A percentile compares a stretch with the other conserved stretches of the same genome.
phyloP scores from a whole-genome alignment of 2,329 filamentous ascomycete genomes.

The Dothiorella sarmentorum region DNA sequence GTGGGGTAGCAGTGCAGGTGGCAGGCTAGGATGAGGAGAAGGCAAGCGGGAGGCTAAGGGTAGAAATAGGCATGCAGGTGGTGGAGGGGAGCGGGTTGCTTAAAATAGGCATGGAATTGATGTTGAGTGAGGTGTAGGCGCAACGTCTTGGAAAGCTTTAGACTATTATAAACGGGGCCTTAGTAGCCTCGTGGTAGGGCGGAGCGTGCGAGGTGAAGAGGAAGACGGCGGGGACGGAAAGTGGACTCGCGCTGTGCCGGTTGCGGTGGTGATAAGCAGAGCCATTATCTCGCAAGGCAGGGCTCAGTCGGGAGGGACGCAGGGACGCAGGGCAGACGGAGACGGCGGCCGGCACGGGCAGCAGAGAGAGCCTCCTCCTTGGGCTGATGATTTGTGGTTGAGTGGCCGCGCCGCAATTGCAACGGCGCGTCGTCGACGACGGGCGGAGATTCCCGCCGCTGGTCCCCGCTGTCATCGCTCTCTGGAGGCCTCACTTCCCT shows the following conservation, averaged over 20 bases:
- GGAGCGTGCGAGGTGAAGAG: neutral
- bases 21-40: neutral
- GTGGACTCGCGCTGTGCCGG: slow-evolving; percentile 9
- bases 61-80: slow-evolving; percentile 6
- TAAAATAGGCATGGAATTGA: slow-evolving; percentile 15
- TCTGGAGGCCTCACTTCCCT: neutral
- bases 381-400: no score
- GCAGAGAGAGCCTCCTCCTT: neutral
- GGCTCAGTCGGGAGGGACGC: slow-evolving; percentile 10
- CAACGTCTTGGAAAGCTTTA: slow-evolving; percentile 12
- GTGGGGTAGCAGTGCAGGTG: slow-evolving; percentile 7
- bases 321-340: no score
- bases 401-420: neutral
- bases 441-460: slow-evolving; percentile 3
- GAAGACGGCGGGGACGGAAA: slow-evolving; percentile 11
- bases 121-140: neutral
- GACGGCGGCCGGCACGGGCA: no score
- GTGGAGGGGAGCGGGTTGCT: neutral
- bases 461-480: neutral
- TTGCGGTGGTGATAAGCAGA: slow-evolving; percentile 16
- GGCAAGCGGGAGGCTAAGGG: slow-evolving; percentile 10
- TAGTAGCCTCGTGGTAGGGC: slow-evolving; percentile 12
- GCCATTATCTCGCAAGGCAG: slow-evolving; percentile 1
- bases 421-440: neutral
- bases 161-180: slow-evolving; percentile 7